Base-by-base conservation (phyloP, 73 alveolate species). In the Paraurostyla sp. region DNA sequence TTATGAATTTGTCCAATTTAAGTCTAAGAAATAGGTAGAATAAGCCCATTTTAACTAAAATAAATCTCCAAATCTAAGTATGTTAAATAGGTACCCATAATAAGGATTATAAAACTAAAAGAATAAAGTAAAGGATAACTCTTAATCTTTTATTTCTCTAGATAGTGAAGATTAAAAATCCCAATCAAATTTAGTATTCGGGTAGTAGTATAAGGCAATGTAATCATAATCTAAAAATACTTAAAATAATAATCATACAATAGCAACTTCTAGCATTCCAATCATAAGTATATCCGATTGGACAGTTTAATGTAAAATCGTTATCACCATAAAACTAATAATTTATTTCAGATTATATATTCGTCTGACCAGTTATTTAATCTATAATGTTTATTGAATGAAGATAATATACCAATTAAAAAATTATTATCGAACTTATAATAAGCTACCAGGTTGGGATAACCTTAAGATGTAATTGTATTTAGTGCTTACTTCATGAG, bases 391-490 rank as follows among this genome's bases (percentile, higher is more conserved):
- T 27, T 27, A 20, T 30, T 25, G 6, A 15, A 4, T 59, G 9
- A 59, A 25, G 43, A 59, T 59, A 11, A 59, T 7, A 27, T 59
- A 69, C 83, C 83, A n/a, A 41, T 69, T 3, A 69, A 69, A 18
- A 9, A n/a, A 9, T 69, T 60, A 69, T 69, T 69, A 69, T 69
- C 83, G 22, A 69, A 20, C 3, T 11, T 38, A 69, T 69, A 69
- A 23, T 69, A 69, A 6, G n/a, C 23, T 7, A 69, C 41, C 13
- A 69, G 76, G 38, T 69, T 25, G 4, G 83, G 25, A 69, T 11
- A 69, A 9, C 83, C 83, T 15, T 69, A 33, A 9, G 15, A 13
- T 18, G 62, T 11, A 6, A 33, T 33, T 9, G 83, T 33, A 11
- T 1, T 4, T 7, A 40, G 30, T 4, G 63, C 3, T 60, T 16